phyloP scores from a whole-genome alignment of 306 rosid species.

The Glycyrrhiza uralensis region DNA sequence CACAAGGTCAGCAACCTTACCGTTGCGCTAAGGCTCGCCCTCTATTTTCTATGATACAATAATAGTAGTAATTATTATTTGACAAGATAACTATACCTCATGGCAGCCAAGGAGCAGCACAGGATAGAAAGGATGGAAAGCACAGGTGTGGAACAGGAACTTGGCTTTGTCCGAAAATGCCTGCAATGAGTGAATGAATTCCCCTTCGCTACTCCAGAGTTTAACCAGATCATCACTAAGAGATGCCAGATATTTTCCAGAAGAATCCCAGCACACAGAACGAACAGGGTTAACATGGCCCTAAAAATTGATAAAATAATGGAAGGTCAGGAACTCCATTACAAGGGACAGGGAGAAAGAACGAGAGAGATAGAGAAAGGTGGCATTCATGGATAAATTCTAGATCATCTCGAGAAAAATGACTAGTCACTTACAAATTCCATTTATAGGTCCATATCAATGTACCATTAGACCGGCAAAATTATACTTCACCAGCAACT shows the following conservation, averaged over 20 bases:
- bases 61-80: background rate
- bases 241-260: conserved; percentile 73
- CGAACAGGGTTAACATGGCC: conserved; percentile 61
- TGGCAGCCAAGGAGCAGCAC: conserved; percentile 58
- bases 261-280: conserved; percentile 68
- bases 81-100: conserved; percentile 43
- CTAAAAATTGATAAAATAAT: conserved; percentile 35
- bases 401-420: background rate
- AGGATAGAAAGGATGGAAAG: conserved; percentile 65
- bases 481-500: background rate
- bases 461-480: background rate
- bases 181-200: conserved; percentile 46
- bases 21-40: too few relatives aligned
- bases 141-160: conserved; percentile 54
- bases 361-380: background rate
- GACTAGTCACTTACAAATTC: background rate
- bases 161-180: conserved; percentile 41
- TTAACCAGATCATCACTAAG: conserved; percentile 60
- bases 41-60: too few relatives aligned
- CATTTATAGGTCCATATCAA: background rate
- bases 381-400: background rate
- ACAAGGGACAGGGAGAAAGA: background rate
- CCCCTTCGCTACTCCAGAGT: conserved; percentile 60
- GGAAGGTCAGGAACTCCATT: background rate
- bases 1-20: too few relatives aligned